Evolutionary conservation across 1,139 yeast genomes (phyloP), one percentile per base, ranked within the genome.

Genomic region (Pichia sp.): DNA sequence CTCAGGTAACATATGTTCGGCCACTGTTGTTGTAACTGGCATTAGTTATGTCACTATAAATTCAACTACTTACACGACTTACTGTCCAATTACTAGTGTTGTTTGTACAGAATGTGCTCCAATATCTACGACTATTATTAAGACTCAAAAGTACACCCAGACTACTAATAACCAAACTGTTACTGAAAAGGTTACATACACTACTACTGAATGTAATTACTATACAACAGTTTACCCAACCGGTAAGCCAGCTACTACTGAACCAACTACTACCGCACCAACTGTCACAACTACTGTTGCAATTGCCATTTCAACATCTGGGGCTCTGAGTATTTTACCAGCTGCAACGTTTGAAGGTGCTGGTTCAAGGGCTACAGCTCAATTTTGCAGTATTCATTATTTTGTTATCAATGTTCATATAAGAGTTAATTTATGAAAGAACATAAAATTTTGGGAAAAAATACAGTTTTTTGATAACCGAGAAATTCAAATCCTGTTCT

Each of bases 11-110:
- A 64, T 59, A 45, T 75, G 79, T 61, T 48, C 70, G 31, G 66
- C 63, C 47, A 56, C 62, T 35, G 65, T 75, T 49, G 71, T 67
- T 46, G 66, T 72, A 48, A 72, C 78, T 51, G 77, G 76, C 54
- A 63, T 72, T 47, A 69, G 75, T 45, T 66, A 67, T 45, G 66
- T 67, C 49, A 72, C 78, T 45, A 55, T 54, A 33, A 49, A 46
- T 27, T 60, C 49, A 39, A 70, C 74, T 43, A 53, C 58, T 40
- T 68, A 67, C 66, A 71, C 76, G 49, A 73, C 78, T 33, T 73
- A 67, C 66, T 73, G 77, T 58, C 78, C 76, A 58, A 61, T 71
- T 49, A 51, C 60, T 18, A 30, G 53, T 18, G 50, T 49, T 39
- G 52, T 62, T 49, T 40, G 54, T 29, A 44, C 45, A 27, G 42